Base-by-base conservation (phyloP, 2,329 filamentous ascomycete species). In the Diaporthe australafricana region DNA sequence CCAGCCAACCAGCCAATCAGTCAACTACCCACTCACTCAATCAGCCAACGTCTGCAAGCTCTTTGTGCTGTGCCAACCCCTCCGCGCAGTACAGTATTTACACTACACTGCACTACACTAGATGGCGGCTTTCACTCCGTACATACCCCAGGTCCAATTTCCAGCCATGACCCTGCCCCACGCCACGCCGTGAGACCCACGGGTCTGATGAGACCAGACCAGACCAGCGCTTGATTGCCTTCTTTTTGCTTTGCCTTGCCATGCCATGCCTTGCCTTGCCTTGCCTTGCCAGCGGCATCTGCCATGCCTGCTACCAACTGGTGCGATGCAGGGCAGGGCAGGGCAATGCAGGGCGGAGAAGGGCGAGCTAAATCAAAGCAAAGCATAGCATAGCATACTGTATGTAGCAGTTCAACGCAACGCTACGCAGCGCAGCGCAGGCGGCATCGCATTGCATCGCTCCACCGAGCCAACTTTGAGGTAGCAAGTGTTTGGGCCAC, bases 371-470 rank as follows among this genome's bases (percentile, higher is more conserved):
- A 27, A 7, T 25, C 6, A 20, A 20, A 32, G 6, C 14, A 6
- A 27, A 7, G 50, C 6, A 20, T 16, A 32, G 6, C 27, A 32
- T 32, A 22, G 20, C 50, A 32, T 20, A 56, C n/a, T 22, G 20
- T 32, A 35, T 22, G 25, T 14, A 27, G 50, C 50, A 53, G 25
- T 17, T 11, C n/a, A 5, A 25, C 47, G 53, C 32, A 40, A 8
- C 38, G 53, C 32, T 40, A 9, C 20, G n/a, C 53, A 40, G 20
- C 53, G 22, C 53, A 38, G 14, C 11, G 22, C 53, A 38, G n/a
- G 53, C 32, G n/a, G 55, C 57, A 32, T 22, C 40, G 57, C 57
- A 47, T 47, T 47, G 57, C 57, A 62, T 32, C 40, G 40, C 57
- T n/a, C 30, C 50, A 50, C 30, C 50, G 65, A 35, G 48, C 38